These are phyloP conservation scores for Xylaria longipes DNA, from an alignment of 495 filamentous ascomycete species.

Conservation along the genomic window DNA sequence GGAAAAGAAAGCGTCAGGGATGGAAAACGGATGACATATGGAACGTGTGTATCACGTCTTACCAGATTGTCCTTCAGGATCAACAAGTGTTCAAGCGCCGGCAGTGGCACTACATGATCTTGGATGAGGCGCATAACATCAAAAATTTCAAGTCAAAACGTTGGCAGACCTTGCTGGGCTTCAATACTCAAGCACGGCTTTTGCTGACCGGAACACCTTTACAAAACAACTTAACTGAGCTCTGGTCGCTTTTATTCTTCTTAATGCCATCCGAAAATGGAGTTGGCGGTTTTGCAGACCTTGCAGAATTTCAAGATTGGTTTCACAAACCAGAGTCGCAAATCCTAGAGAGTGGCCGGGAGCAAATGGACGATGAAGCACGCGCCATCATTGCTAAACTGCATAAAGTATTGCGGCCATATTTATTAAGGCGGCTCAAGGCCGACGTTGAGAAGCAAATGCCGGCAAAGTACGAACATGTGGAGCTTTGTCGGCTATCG, in stretches of 20 bases:
- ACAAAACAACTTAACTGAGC: constrained; percentile 94
- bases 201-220: constrained; percentile 94
- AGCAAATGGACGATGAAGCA: constrained; percentile 91
- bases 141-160: constrained; percentile 98
- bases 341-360: constrained; percentile 91
- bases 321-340: constrained; percentile 92
- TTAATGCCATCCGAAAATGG: constrained; percentile 89
- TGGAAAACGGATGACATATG: constrained; percentile 90
- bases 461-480: constrained; percentile 96
- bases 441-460: constrained; percentile 99
- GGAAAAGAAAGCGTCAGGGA: constrained; percentile 84
- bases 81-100: constrained; percentile 89
- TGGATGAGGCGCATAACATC: constrained; percentile 99
- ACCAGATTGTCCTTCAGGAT: constrained; percentile 94
- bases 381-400: constrained; percentile 87
- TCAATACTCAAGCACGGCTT: constrained; percentile 85
- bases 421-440: constrained; percentile 90
- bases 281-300: constrained; percentile 84
- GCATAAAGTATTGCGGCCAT: constrained; percentile 90
- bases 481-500: constrained; percentile 91
- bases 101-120: constrained; percentile 97
- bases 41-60: constrained; percentile 97
- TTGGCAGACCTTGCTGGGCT: constrained; percentile 93
- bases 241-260: constrained; percentile 98
- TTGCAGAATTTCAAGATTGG: constrained; percentile 92